phyloP scores from a whole-genome alignment of 2,329 filamentous ascomycete genomes.

The Trichophyton mentagrophytes region DNA sequence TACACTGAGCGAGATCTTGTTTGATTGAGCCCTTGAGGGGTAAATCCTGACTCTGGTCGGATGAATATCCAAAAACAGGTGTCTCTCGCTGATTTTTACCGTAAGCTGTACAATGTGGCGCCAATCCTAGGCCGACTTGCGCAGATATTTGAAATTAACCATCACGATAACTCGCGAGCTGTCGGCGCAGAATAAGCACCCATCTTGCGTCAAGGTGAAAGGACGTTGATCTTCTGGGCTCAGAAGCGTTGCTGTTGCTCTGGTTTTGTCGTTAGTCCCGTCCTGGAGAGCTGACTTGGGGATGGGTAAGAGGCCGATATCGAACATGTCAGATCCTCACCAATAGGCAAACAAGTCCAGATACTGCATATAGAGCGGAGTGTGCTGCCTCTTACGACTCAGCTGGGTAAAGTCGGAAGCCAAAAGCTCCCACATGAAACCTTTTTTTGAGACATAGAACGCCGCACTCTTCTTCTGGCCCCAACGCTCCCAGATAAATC shows the following conservation, averaged over 20 bases:
- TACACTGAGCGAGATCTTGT: not conserved
- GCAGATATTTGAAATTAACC: not conserved
- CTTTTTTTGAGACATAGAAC: conserved; percentile 1
- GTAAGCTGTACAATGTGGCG: conserved; percentile 1
- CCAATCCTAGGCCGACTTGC: not conserved
- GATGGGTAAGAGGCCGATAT: not conserved
- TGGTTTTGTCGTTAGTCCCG: not conserved
- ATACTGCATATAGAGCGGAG: not conserved
- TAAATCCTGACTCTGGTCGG: not conserved
- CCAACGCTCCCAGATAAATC: not conserved
- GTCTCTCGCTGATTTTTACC: not conserved
- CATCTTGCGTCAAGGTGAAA: not conserved
- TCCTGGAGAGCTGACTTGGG: not conserved
- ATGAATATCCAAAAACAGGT: not conserved
- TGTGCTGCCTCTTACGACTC: not conserved
- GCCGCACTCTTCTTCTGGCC: not conserved
- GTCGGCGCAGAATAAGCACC: not conserved
- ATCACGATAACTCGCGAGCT: not conserved
- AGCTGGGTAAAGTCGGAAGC: not conserved
- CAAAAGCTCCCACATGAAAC: not conserved
- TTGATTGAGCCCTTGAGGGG: not conserved
- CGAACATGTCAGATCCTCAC: not conserved
- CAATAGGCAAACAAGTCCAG: not conserved
- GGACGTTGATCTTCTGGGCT: not conserved
- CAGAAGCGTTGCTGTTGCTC: not conserved